Conservation (phyloP, 2,329 filamentous ascomycete genomes). For the Ambrosiella xylebori region DNA sequence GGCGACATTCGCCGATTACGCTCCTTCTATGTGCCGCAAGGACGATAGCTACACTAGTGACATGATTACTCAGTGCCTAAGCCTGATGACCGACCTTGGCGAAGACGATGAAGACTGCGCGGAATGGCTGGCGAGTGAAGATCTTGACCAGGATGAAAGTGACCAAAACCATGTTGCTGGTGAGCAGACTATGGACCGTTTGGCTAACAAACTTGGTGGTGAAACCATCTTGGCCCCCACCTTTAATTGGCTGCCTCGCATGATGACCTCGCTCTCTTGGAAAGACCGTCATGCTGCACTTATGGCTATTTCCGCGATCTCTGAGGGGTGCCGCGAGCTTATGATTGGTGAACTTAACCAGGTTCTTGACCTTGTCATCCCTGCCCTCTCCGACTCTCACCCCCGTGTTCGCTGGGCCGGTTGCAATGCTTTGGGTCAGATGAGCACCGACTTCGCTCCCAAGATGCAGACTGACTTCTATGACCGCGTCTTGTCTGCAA, state of each 20-base stretch:
- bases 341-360: constrained; percentile 93
- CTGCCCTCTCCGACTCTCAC: constrained; percentile 74
- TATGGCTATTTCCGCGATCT: constrained; percentile 98
- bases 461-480: constrained; percentile 97
- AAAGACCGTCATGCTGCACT: constrained; percentile 87
- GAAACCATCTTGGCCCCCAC: constrained; percentile 80
- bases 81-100: constrained; percentile 93
- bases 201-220: constrained; percentile 96
- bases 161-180: constrained; percentile 95
- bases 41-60: constrained; percentile 80
- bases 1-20: constrained; percentile 93
- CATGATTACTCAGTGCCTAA: constrained; percentile 97
- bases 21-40: constrained; percentile 86
- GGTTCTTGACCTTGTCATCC: constrained; percentile 86
- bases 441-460: constrained; percentile 97
- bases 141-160: constrained; percentile 89
- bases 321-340: constrained; percentile 85
- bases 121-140: constrained; percentile 86
- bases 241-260: constrained; percentile 90
- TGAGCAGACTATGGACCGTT: constrained; percentile 93
- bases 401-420: constrained; percentile 92
- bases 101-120: constrained; percentile 84
- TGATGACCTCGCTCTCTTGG: constrained; percentile 94
- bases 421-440: constrained; percentile 96
- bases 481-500: constrained; percentile 67